Conservation (phyloP, 495 filamentous ascomycete genomes). For the Annulohypoxylon stygium region DNA sequence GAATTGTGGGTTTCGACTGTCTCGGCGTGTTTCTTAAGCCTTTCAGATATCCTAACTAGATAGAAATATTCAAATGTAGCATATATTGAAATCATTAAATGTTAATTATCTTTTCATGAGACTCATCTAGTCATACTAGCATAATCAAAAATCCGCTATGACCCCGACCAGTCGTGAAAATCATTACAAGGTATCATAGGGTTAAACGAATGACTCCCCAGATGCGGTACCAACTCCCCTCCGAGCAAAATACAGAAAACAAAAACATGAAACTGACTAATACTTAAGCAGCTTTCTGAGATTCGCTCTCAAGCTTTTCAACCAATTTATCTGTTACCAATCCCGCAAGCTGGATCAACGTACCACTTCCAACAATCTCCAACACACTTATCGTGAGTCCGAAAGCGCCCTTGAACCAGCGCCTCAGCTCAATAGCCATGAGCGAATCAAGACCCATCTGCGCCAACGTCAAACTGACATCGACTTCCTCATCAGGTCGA, state of each 20-base stretch:
- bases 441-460: conserved; percentile 58
- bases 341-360: conserved; percentile 48
- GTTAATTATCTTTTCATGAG: not conserved
- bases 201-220: conserved; percentile 13
- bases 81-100: not conserved
- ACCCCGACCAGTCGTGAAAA: not conserved
- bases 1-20: too few relatives aligned
- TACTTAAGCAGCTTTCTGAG: conserved; percentile 16
- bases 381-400: conserved; percentile 52
- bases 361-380: conserved; percentile 55
- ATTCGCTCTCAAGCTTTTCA: conserved; percentile 34
- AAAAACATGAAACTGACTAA: not conserved
- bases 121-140: conserved; percentile 4
- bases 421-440: conserved; percentile 57
- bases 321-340: conserved; percentile 40
- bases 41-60: too few relatives aligned
- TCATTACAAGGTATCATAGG: not conserved
- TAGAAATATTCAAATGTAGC: too few relatives aligned
- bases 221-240: not conserved
- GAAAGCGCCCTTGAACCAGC: conserved; percentile 50
- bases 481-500: conserved; percentile 50
- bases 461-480: conserved; percentile 42
- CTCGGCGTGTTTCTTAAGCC: too few relatives aligned
- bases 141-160: not conserved
- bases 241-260: not conserved